Conservation (phyloP, 352 stramenopile genomes). For the Stramenopiles sp. region DNA sequence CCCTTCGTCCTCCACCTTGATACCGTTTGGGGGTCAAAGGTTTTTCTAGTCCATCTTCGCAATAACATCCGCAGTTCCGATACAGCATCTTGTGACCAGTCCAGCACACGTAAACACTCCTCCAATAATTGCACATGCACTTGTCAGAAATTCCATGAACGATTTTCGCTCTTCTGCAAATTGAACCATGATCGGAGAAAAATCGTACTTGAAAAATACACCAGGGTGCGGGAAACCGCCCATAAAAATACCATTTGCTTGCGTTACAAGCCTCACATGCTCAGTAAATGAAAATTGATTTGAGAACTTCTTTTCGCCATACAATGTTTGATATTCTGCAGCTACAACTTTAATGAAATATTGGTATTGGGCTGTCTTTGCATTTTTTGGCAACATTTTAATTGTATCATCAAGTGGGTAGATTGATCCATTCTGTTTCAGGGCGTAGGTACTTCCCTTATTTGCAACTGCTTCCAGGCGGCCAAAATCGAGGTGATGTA, state of each 20-base stretch:
- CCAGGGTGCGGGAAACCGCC: not conserved
- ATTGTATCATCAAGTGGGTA: not conserved
- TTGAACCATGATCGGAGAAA: not conserved
- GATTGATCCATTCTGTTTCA: not conserved
- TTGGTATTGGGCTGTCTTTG: not conserved
- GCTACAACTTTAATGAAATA: not conserved
- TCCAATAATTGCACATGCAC: constrained; percentile 76
- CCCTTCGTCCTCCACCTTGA: no score
- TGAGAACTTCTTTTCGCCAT: not conserved
- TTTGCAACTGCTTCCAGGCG: no score
- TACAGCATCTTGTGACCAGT: not conserved
- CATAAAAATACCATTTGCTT: not conserved
- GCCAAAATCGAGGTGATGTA: not conserved
- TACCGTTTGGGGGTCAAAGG: no score
- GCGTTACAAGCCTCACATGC: not conserved
- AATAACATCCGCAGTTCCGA: not conserved
- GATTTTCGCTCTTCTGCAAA: constrained; percentile 18
- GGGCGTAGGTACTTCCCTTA: not conserved
- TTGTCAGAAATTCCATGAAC: constrained; percentile 86
- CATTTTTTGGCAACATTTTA: not conserved
- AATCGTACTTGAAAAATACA: constrained; percentile 1
- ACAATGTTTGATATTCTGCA: not conserved
- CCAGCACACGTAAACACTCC: constrained; percentile 59
- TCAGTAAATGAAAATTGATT: not conserved
- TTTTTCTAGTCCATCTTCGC: not conserved